Evolutionary conservation across 2,329 filamentous ascomycete species (phyloP), one percentile per base, ranked within the genome.

Genomic region (Cryphonectria japonica): DNA sequence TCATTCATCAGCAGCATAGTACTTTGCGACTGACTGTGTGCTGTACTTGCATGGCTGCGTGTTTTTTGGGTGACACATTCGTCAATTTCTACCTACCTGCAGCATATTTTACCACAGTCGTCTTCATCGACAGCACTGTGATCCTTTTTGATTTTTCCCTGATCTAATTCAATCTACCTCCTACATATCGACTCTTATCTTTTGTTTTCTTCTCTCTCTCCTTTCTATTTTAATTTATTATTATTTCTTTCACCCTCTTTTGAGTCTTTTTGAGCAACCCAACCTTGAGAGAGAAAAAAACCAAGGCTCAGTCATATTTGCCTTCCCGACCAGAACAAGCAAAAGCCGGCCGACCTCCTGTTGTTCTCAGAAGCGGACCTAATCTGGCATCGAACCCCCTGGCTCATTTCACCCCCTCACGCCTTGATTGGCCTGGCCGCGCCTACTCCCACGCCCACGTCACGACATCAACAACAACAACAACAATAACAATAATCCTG

Each of bases 101-200:
- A 14, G 3, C 3, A 16, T 13, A 19, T 26, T 14, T 11, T n/a
- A 64, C 62, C 69, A 64, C 71, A 73, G 71, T 73, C 71, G 69
- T 73, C 71, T 71, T 73, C 34, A 73, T 50, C 71, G 71, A 62
- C 69, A 64, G 64, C 50, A 73, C 71, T 73, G 71, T 67, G 54
- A 61, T 66, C 39, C 34, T 34, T 34, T 34, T 34, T 52, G 29
- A 64, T 64, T 39, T 67, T 26, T 32, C 26, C 9, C 22, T 46
- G 2, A 16, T 46, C 19, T 50, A 50, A 50, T 50, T 50, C 22
- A 50, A 50, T 50, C 7, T 22, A 50, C 46, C 39, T 11, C 46
- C 7, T 50, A n/a, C 46, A n/a, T n/a, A 50, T 50, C 3, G 1
- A n/a, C 16, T 50, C 14, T 29, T 32, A 6, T 32, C 16, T 19